These are phyloP conservation scores for Globisporangium orthogonon DNA, from an alignment of 352 stramenopile genomes.

Conservation along the genomic window DNA sequence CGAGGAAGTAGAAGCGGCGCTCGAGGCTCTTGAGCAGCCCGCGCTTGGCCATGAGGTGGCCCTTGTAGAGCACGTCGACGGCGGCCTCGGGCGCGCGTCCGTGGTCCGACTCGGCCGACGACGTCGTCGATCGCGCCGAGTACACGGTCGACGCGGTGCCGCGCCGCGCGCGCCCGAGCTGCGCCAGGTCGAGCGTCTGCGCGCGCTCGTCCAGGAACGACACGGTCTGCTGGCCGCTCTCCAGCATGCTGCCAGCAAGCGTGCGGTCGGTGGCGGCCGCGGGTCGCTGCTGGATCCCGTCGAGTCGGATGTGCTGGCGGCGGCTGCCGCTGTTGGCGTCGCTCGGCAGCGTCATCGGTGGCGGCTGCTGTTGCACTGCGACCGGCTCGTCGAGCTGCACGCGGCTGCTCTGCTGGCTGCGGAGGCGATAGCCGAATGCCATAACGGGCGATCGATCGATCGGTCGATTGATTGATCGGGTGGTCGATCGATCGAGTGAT, in stretches of 20 bases:
- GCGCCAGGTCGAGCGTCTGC: background rate
- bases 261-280: background rate
- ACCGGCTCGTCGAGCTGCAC: background rate
- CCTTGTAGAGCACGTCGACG: conserved; percentile 34
- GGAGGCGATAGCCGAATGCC: conserved; percentile 13
- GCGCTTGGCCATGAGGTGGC: conserved; percentile 36
- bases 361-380: background rate
- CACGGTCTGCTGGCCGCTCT: background rate
- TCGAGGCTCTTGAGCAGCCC: conserved; percentile 51
- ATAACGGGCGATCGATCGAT: background rate
- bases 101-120: conserved; percentile 1
- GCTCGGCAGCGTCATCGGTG: background rate
- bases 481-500: too few species aligned
- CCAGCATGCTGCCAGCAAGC: conserved; percentile 1
- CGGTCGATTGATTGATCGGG: background rate
- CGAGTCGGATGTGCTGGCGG: conserved; percentile 7
- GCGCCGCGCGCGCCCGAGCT: conserved; percentile 1
- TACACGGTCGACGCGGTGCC: conserved; percentile 8
- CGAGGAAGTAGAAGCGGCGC: conserved; percentile 66
- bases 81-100: background rate
- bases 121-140: conserved; percentile 4
- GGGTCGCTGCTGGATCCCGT: conserved; percentile 1
- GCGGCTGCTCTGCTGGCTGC: conserved; percentile 8
- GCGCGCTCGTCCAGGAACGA: conserved; percentile 4
- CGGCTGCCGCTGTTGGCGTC: conserved; percentile 3